Evolutionary conservation across 441 rosid genomes (phyloP).

Genomic region (Erysimum pusillum): DNA sequence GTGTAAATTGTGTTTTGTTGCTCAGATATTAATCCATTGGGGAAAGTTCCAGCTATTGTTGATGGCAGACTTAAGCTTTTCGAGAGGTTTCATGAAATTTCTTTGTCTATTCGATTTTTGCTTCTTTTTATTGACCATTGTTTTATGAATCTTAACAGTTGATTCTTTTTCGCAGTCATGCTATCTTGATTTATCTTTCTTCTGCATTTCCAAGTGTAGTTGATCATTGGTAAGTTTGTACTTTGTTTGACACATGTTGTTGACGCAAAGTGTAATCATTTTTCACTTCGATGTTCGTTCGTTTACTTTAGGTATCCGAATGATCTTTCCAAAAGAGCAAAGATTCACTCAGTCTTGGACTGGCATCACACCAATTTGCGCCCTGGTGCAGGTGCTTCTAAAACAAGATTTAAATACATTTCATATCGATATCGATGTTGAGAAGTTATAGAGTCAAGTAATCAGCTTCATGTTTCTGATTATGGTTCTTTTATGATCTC

Average conservation of each 20-base stretch:
- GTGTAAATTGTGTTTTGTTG: constrained; percentile 15
- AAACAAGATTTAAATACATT: not conserved
- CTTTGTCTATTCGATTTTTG: not conserved
- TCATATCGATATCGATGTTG: constrained; percentile 10
- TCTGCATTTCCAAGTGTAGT: constrained; percentile 81
- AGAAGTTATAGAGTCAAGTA: constrained; percentile 2
- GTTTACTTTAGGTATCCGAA: constrained; percentile 76
- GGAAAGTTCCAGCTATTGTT: constrained; percentile 76
- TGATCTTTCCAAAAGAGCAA: constrained; percentile 82
- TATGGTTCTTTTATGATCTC: constrained; percentile 29
- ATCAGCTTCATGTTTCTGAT: constrained; percentile 26
- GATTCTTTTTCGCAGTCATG: constrained; percentile 65
- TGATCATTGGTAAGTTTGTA: constrained; percentile 75
- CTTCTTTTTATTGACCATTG: not conserved
- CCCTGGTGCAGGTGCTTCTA: constrained; percentile 66
- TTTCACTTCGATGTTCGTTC: not conserved
- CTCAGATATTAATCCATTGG: constrained; percentile 80
- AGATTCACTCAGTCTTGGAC: constrained; percentile 84
- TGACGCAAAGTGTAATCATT: constrained; percentile 24
- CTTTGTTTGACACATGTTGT: constrained; percentile 29
- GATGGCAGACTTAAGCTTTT: constrained; percentile 89
- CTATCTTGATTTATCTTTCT: constrained; percentile 82
- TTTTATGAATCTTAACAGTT: constrained; percentile 16
- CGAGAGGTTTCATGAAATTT: constrained; percentile 64
- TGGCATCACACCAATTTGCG: constrained; percentile 96